phyloP scores from a whole-genome alignment of 257 asterid genomes.

The Solanum habrochaites region DNA sequence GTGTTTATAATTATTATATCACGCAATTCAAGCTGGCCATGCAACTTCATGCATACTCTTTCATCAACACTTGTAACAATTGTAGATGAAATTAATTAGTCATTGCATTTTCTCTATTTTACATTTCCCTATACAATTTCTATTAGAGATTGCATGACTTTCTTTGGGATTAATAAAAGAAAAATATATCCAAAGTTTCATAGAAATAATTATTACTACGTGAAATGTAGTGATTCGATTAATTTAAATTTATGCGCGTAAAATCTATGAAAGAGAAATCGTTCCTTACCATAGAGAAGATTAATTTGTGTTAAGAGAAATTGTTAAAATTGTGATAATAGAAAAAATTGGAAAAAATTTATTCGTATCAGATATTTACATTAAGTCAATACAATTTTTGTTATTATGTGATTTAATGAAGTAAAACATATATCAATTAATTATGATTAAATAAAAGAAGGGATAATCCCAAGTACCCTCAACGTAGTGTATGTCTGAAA shows the following conservation, averaged over 20 bases:
- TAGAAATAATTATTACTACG: neutral
- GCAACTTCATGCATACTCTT: constrained; percentile 10
- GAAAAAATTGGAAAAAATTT: neutral
- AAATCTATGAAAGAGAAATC: neutral
- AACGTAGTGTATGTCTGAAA: too few species aligned
- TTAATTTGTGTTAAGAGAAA: neutral
- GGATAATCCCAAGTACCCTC: too few species aligned
- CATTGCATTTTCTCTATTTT: neutral
- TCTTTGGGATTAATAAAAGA: neutral
- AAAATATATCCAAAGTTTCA: neutral
- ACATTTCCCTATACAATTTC: neutral
- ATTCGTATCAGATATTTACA: too few species aligned
- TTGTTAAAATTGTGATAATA: neutral
- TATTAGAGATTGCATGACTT: neutral
- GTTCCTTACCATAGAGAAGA: neutral
- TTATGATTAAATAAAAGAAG: too few species aligned
- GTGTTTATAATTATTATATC: neutral
- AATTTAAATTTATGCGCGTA: neutral
- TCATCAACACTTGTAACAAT: neutral
- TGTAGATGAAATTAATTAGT: neutral
- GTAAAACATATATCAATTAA: too few species aligned
- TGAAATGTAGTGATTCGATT: neutral
- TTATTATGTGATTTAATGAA: too few species aligned
- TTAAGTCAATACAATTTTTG: too few species aligned
- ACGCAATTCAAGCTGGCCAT: constrained; percentile 14